Conservation (phyloP, 2,329 filamentous ascomycete genomes). For the Didymella glomerata region DNA sequence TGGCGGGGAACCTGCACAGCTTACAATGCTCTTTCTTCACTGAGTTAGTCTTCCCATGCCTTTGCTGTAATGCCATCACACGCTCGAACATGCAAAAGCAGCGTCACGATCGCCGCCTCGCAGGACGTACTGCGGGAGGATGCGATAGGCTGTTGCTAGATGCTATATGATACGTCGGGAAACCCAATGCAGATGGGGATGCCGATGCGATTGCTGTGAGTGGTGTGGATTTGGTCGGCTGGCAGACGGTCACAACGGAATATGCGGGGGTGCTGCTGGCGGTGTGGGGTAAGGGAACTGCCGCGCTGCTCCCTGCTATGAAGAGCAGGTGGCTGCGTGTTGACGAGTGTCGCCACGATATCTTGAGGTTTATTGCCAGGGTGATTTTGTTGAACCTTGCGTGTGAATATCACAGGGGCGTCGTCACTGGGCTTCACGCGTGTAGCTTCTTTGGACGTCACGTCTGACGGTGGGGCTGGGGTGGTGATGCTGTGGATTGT, state of each 20-base stretch:
- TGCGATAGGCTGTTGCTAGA: constrained; percentile 1
- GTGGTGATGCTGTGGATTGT: background rate
- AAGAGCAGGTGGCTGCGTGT: background rate
- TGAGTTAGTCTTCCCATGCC: background rate
- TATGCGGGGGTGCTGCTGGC: background rate
- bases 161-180: background rate
- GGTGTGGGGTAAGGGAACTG: constrained; percentile 12
- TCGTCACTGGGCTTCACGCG: constrained; percentile 1
- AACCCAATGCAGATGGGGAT: background rate
- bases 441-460: background rate
- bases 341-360: constrained; percentile 8
- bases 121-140: background rate
- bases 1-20: background rate
- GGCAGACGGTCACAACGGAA: background rate
- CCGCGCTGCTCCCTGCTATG: constrained; percentile 2
- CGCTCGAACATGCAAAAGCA: background rate
- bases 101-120: constrained; percentile 9
- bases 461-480: background rate
- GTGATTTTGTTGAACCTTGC: background rate
- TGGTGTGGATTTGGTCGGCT: background rate
- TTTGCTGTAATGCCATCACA: background rate
- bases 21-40: background rate
- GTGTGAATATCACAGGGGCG: background rate
- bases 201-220: background rate
- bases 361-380: constrained; percentile 6